These are phyloP conservation scores for Thermochaetoides thermophila DNA, from an alignment of 495 filamentous ascomycete genomes.

Conservation along the genomic window DNA sequence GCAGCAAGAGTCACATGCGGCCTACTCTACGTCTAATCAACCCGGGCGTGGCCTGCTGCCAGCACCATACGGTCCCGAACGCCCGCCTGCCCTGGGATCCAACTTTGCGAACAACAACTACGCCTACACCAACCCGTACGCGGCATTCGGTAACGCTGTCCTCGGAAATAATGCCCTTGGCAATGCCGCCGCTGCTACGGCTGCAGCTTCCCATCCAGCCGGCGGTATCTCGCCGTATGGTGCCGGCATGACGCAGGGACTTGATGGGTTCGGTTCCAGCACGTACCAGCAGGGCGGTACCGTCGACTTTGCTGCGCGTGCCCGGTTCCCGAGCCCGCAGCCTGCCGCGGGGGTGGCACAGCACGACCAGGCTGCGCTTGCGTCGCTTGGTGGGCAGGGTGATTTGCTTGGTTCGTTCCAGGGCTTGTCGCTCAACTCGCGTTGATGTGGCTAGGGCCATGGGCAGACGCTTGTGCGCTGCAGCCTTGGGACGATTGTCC, in stretches of 20 bases:
- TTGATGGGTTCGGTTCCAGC: constrained; percentile 25
- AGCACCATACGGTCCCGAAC: constrained; percentile 15
- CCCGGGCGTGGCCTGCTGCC: constrained; percentile 24
- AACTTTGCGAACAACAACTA: constrained; percentile 23
- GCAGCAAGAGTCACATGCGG: constrained; percentile 26
- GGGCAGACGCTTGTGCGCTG: constrained; percentile 11
- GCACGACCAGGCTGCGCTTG: constrained; percentile 24
- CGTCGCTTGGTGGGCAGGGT: constrained; percentile 20
- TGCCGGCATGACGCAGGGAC: constrained; percentile 24
- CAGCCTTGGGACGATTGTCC: neutral
- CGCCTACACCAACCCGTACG: constrained; percentile 32
- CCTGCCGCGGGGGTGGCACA: constrained; percentile 14
- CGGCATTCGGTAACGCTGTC: constrained; percentile 26
- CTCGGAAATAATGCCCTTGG: no score
- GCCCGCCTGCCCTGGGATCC: constrained; percentile 17
- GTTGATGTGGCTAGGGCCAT: neutral
- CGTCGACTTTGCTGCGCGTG: constrained; percentile 25
- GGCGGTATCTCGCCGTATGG: constrained; percentile 17
- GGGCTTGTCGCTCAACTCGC: constrained; percentile 34
- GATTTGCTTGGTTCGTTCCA: constrained; percentile 38
- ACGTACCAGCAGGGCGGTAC: constrained; percentile 29
- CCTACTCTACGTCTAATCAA: constrained; percentile 21
- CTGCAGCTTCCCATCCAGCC: no score
- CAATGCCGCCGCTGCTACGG: neutral
- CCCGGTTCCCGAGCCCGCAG: constrained; percentile 29